phyloP scores from a whole-genome alignment of 345 rosid genomes.

The Noccaea caerulescens region DNA sequence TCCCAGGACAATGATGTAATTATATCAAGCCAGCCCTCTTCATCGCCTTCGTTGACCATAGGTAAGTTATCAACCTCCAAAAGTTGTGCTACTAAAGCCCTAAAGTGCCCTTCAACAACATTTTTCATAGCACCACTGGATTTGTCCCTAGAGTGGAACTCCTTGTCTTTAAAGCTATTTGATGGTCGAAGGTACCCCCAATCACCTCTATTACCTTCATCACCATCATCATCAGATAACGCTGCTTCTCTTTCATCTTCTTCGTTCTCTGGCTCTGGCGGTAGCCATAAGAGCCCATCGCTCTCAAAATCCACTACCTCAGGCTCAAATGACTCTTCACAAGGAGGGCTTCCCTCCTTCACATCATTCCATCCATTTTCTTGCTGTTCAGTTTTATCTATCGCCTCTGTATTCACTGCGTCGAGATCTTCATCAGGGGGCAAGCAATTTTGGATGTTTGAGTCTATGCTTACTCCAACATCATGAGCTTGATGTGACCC shows the following conservation, averaged over 20 bases:
- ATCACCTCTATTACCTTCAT: conserved; percentile 70
- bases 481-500: conserved; percentile 54
- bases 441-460: conserved; percentile 49
- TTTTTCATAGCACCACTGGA: conserved; percentile 73
- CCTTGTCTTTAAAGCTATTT: conserved; percentile 70
- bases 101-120: conserved; percentile 89
- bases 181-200: conserved; percentile 78
- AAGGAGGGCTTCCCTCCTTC: conserved; percentile 43
- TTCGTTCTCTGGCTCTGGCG: conserved; percentile 93
- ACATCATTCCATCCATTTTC: conserved; percentile 55
- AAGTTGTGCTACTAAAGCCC: conserved; percentile 83
- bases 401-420: conserved; percentile 47
- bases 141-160: conserved; percentile 59
- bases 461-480: conserved; percentile 52
- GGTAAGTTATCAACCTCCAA: conserved; percentile 76
- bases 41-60: conserved; percentile 65
- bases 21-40: conserved; percentile 88
- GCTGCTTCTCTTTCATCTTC: conserved; percentile 90
- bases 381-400: conserved; percentile 44
- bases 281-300: conserved; percentile 81
- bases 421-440: conserved; percentile 54
- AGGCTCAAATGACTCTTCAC: conserved; percentile 54
- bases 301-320: conserved; percentile 92
- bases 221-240: conserved; percentile 69
- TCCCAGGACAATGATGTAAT: conserved; percentile 93